A percentile compares a stretch with the other conserved stretches of the same genome.
These are phyloP conservation scores for Thielaviopsis musarum DNA, from an alignment of 2,329 filamentous ascomycete genomes.

Conservation along the genomic window DNA sequence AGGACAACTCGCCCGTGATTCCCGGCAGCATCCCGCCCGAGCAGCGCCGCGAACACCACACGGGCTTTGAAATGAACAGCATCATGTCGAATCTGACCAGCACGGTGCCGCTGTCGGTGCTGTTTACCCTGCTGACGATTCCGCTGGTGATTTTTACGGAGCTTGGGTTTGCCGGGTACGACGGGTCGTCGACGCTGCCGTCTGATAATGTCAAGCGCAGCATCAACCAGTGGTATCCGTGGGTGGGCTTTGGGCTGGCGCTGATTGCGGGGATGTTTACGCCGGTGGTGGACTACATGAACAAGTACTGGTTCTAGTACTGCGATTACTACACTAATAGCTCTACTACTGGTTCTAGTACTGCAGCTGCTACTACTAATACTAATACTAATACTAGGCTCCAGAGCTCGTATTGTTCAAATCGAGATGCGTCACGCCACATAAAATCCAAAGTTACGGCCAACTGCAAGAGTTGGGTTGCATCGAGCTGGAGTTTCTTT, in stretches of 20 bases:
- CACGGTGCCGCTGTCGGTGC: conserved; percentile 9
- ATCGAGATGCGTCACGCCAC: no score
- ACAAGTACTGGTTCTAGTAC: conserved; percentile 11
- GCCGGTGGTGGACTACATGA: conserved; percentile 10
- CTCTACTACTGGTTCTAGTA: no score
- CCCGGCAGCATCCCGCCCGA: conserved; percentile 11
- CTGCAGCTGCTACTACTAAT: no score
- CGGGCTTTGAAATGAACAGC: not conserved
- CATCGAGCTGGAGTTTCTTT: not conserved
- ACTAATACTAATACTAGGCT: no score
- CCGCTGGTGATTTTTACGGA: conserved; percentile 10
- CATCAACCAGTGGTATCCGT: conserved; percentile 9
- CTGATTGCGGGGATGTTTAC: conserved; percentile 9
- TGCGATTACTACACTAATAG: no score
- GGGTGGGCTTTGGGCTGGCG: conserved; percentile 9
- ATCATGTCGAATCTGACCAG: not conserved
- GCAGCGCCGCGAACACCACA: conserved; percentile 4
- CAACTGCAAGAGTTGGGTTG: not conserved
- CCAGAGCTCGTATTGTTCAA: no score
- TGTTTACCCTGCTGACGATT: conserved; percentile 7
- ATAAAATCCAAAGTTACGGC: no score
- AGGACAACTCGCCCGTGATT: conserved; percentile 10
- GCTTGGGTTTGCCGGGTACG: conserved; percentile 8
- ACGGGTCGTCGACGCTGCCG: conserved; percentile 8
- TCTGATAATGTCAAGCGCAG: not conserved